These are phyloP conservation scores for Eutrema yunnanense DNA, from an alignment of 345 rosid genomes.

Conservation along the genomic window DNA sequence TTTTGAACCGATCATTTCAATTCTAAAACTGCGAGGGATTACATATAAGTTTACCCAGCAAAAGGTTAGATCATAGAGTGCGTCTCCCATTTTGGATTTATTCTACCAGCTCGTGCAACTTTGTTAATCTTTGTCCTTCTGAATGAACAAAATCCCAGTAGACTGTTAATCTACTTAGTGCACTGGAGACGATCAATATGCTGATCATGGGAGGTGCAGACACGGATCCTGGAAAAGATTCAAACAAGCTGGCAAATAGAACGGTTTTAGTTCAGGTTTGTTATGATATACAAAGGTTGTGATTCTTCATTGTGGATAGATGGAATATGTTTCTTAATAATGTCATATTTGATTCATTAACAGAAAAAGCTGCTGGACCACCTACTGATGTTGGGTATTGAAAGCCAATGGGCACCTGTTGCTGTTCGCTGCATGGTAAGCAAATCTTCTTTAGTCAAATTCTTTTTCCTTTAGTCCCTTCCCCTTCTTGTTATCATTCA, in stretches of 20 bases:
- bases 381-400: slow-evolving; percentile 85
- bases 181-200: slow-evolving; percentile 77
- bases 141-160: slow-evolving; percentile 67
- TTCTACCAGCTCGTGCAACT: slow-evolving; percentile 29
- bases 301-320: not conserved
- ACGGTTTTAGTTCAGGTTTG: slow-evolving; percentile 85
- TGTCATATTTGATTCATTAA: slow-evolving; percentile 21
- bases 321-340: slow-evolving; percentile 5
- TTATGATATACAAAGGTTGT: not conserved
- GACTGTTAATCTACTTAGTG: slow-evolving; percentile 89
- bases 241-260: slow-evolving; percentile 74
- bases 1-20: slow-evolving; percentile 69
- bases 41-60: slow-evolving; percentile 87
- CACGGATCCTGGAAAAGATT: slow-evolving; percentile 64
- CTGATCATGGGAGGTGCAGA: slow-evolving; percentile 70
- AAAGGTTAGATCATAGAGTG: slow-evolving; percentile 71
- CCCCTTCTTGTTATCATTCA: not conserved
- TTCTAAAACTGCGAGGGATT: slow-evolving; percentile 71
- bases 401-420: slow-evolving; percentile 95
- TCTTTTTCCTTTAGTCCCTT: not conserved
- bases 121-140: slow-evolving; percentile 34
- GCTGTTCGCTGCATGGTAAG: slow-evolving; percentile 83
- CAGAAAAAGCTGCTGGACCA: slow-evolving; percentile 78
- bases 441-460: not conserved
- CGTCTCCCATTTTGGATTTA: not conserved